phyloP scores from a whole-genome alignment of 805 yeast genomes.

The Wickerhamiella australiensis region DNA sequence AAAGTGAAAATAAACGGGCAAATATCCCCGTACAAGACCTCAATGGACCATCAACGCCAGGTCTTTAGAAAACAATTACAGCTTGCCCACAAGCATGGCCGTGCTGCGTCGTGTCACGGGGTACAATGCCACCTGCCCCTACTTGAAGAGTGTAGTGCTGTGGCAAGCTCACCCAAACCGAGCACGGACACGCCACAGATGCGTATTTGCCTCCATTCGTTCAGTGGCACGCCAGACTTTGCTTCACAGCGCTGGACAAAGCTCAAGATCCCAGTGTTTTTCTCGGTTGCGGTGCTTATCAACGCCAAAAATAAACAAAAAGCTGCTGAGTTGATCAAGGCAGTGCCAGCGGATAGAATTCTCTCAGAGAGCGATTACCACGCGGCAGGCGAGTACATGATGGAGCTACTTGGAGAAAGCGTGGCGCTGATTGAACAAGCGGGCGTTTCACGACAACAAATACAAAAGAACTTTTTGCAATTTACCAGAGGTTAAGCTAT shows the following conservation, averaged over 20 bases:
- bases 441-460: background rate
- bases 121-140: constrained; percentile 65
- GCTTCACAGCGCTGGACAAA: constrained; percentile 21
- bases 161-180: constrained; percentile 24
- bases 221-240: constrained; percentile 67
- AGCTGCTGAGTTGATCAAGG: constrained; percentile 24
- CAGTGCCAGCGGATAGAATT: constrained; percentile 30
- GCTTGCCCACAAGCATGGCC: constrained; percentile 38
- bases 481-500: background rate
- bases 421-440: constrained; percentile 5
- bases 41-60: constrained; percentile 50
- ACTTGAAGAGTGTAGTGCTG: constrained; percentile 33
- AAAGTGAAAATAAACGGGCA: constrained; percentile 39
- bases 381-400: constrained; percentile 23
- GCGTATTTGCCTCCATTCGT: constrained; percentile 64
- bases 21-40: constrained; percentile 41
- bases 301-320: constrained; percentile 30
- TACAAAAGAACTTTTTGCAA: background rate
- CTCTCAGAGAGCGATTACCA: constrained; percentile 45
- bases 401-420: constrained; percentile 12
- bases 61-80: constrained; percentile 41
- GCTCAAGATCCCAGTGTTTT: constrained; percentile 29
- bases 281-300: constrained; percentile 45
- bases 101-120: constrained; percentile 68
- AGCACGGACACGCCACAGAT: too few species aligned